Evolutionary conservation across 768 basidiomycete species (phyloP).

Genomic region (Clathrus columnatus): DNA sequence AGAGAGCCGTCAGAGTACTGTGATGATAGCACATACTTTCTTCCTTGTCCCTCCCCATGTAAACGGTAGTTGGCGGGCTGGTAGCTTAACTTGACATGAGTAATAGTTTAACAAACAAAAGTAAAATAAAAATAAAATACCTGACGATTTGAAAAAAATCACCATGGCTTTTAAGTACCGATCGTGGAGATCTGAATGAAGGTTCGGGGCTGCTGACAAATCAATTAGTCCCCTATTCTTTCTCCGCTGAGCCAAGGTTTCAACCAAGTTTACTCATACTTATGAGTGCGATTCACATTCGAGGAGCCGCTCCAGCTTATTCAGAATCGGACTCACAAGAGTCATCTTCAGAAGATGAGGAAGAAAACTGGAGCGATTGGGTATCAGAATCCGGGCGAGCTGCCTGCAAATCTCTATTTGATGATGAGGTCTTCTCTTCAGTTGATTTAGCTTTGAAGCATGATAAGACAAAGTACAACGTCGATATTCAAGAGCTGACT

Average conservation of each 20-base stretch:
- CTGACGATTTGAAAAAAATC: slow-evolving; percentile 52
- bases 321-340: slow-evolving; percentile 10
- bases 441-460: slow-evolving; percentile 50
- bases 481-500: slow-evolving; percentile 50
- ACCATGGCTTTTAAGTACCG: slow-evolving; percentile 39
- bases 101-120: background rate
- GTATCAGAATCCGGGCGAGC: slow-evolving; percentile 52
- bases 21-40: slow-evolving; percentile 58
- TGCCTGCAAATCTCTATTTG: slow-evolving; percentile 68
- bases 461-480: slow-evolving; percentile 51
- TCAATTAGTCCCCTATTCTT: background rate
- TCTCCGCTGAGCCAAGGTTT: too few species aligned
- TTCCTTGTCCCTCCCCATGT: slow-evolving; percentile 97
- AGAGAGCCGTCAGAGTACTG: background rate
- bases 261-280: too few species aligned
- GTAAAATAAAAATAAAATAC: slow-evolving; percentile 18
- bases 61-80: slow-evolving; percentile 61
- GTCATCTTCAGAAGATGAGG: slow-evolving; percentile 25
- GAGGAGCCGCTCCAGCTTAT: background rate
- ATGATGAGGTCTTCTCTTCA: slow-evolving; percentile 50
- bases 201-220: background rate
- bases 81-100: slow-evolving; percentile 30
- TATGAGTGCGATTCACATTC: slow-evolving; percentile 8
- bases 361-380: slow-evolving; percentile 77
- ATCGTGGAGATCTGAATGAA: background rate